phyloP scores from a whole-genome alignment of 768 basidiomycete species.

The Lactifluus hygrophoroides region DNA sequence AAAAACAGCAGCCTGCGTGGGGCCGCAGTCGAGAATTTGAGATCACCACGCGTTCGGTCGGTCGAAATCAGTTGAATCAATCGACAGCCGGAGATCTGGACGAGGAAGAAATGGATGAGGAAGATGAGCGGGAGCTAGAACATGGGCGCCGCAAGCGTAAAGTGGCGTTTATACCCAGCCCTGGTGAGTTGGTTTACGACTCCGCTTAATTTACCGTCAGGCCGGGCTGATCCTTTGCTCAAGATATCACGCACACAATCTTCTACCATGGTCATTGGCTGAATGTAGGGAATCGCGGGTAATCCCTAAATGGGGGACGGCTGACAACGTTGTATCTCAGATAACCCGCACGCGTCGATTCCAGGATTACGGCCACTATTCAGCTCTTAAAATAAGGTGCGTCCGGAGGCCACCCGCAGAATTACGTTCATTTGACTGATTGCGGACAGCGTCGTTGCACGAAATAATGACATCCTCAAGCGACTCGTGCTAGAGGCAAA shows the following conservation, averaged over 20 bases:
- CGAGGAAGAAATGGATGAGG: slow-evolving; percentile 52
- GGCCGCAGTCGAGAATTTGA: slow-evolving; percentile 82
- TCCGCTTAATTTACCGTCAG: neutral
- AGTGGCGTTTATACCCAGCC: slow-evolving; percentile 75
- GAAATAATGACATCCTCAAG: slow-evolving; percentile 83
- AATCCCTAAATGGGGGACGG: slow-evolving; percentile 13
- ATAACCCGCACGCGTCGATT: slow-evolving; percentile 73
- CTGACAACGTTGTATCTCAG: slow-evolving; percentile 30
- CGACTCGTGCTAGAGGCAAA: slow-evolving; percentile 84
- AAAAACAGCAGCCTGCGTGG: slow-evolving; percentile 77
- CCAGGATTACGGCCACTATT: slow-evolving; percentile 63
- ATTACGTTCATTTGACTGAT: slow-evolving; percentile 15
- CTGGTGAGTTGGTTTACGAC: slow-evolving; percentile 40
- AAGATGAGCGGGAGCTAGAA: slow-evolving; percentile 49
- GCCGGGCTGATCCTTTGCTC: slow-evolving; percentile 1
- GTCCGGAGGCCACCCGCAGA: slow-evolving; percentile 13
- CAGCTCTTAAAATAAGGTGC: slow-evolving; percentile 74
- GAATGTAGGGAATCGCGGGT: slow-evolving; percentile 41
- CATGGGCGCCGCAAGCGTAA: slow-evolving; percentile 66
- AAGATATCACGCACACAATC: slow-evolving; percentile 84
- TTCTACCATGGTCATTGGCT: slow-evolving; percentile 89
- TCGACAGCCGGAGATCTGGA: slow-evolving; percentile 68
- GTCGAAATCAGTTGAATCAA: slow-evolving; percentile 53
- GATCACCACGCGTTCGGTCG: slow-evolving; percentile 69
- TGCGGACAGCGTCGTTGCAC: slow-evolving; percentile 65